phyloP scores from a whole-genome alignment of 495 filamentous ascomycete genomes.

The Endocarpon pusillum region DNA sequence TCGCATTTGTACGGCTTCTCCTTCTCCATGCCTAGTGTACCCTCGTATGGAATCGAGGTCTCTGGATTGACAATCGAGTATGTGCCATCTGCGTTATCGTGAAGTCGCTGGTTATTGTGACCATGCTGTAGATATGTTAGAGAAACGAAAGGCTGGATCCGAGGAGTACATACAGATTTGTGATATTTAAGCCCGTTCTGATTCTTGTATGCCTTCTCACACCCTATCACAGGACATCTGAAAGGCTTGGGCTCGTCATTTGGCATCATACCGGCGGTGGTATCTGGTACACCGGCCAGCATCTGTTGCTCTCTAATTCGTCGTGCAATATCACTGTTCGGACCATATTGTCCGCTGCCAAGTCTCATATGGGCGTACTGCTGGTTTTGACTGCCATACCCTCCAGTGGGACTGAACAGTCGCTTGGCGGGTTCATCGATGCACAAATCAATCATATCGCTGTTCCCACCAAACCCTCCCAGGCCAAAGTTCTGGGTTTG shows the following conservation, averaged over 20 bases:
- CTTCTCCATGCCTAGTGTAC: constrained; percentile 97
- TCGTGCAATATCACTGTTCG: constrained; percentile 55
- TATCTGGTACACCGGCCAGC: constrained; percentile 42
- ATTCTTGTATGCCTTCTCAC: constrained; percentile 99
- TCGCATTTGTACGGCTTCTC: constrained; percentile 98
- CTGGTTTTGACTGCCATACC: constrained; percentile 43
- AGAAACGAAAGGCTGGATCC: constrained; percentile 5
- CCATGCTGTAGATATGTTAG: constrained; percentile 50
- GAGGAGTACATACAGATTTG: constrained; percentile 38
- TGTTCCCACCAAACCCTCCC: constrained; percentile 25
- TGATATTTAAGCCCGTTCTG: constrained; percentile 92
- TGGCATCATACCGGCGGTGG: constrained; percentile 28
- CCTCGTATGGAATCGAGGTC: constrained; percentile 82
- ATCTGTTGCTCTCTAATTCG: constrained; percentile 60
- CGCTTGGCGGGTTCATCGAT: constrained; percentile 94
- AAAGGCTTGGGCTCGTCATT: constrained; percentile 81
- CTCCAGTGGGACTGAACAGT: constrained; percentile 71
- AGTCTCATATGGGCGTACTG: constrained; percentile 51
- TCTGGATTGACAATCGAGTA: constrained; percentile 97
- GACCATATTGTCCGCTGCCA: constrained; percentile 53
- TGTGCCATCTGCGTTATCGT: constrained; percentile 89
- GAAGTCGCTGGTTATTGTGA: constrained; percentile 87
- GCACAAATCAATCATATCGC: constrained; percentile 52
- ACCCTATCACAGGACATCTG: constrained; percentile 93
- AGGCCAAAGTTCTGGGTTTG: constrained; percentile 31